phyloP scores from a whole-genome alignment of 177 flowering plant species.

The Vitis hybrid region DNA sequence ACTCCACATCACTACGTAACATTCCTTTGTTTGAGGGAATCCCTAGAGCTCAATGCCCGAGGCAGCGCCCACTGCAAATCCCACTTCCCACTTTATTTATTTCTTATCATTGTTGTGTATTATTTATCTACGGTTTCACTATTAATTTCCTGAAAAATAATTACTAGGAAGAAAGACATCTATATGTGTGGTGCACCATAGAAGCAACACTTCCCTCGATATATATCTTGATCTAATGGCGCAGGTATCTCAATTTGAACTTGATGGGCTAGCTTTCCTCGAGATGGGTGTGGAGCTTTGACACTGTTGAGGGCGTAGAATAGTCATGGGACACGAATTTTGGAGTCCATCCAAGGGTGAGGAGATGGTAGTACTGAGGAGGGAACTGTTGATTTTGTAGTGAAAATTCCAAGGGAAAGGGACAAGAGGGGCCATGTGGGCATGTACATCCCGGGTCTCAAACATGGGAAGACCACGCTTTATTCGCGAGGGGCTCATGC shows the following conservation, averaged over 20 bases:
- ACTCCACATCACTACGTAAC: constrained; percentile 26
- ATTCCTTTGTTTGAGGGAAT: constrained; percentile 40
- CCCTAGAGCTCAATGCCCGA: constrained; percentile 49
- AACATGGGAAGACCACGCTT: constrained; percentile 22
- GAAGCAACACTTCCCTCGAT: too few species aligned
- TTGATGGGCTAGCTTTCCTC: too few species aligned
- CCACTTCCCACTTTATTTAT: constrained; percentile 25
- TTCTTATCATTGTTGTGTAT: neutral
- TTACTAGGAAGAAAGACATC: too few species aligned
- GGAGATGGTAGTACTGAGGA: neutral
- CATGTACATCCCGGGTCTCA: constrained; percentile 12
- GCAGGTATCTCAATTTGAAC: too few species aligned
- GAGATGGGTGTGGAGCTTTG: too few species aligned
- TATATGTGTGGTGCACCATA: too few species aligned
- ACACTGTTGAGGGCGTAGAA: neutral
- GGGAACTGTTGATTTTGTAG: neutral
- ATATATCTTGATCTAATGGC: too few species aligned
- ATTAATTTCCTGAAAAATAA: too few species aligned
- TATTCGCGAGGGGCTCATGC: constrained; percentile 19
- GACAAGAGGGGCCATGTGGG: constrained; percentile 42
- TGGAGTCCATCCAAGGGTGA: neutral
- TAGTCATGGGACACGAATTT: neutral
- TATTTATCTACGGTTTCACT: too few species aligned
- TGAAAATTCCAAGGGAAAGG: constrained; percentile 34
- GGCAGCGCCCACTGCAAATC: constrained; percentile 30